Percentiles rank a stretch among this genome's conserved stretches.
These are phyloP conservation scores for Hericium rajendrae DNA, from an alignment of 768 basidiomycete genomes.

Conservation along the genomic window DNA sequence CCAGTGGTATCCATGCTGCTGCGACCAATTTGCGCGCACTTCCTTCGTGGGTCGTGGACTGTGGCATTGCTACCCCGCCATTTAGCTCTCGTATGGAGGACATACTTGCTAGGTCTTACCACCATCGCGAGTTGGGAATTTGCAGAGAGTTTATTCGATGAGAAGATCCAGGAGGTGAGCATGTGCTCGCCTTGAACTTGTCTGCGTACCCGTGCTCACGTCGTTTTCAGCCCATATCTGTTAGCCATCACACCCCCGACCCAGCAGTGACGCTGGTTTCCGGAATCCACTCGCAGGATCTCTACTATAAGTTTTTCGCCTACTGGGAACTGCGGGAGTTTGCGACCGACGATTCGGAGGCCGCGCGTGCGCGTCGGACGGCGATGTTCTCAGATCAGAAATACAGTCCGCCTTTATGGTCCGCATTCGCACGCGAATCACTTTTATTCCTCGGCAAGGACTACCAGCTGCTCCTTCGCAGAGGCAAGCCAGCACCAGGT, in stretches of 20 bases:
- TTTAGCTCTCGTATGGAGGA: constrained; percentile 33
- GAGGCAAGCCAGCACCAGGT: constrained; percentile 35
- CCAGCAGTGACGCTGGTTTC: constrained; percentile 50
- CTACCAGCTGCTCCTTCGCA: constrained; percentile 54
- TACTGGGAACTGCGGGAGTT: constrained; percentile 52
- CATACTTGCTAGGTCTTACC: constrained; percentile 40
- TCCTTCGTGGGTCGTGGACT: constrained; percentile 48
- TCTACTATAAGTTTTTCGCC: constrained; percentile 51
- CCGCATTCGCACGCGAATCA: constrained; percentile 43
- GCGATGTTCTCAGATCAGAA: constrained; percentile 64
- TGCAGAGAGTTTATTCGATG: constrained; percentile 50
- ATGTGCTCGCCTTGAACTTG: neutral
- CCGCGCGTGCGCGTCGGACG: constrained; percentile 35
- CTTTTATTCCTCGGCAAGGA: constrained; percentile 56
- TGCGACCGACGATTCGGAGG: constrained; percentile 32
- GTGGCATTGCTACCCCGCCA: constrained; percentile 40
- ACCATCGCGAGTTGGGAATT: constrained; percentile 58
- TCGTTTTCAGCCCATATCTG: constrained; percentile 33
- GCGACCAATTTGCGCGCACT: constrained; percentile 57
- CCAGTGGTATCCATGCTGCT: constrained; percentile 42
- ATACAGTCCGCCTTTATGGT: constrained; percentile 56
- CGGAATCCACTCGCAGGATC: constrained; percentile 47
- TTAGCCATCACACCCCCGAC: constrained; percentile 37
- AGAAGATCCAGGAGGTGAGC: constrained; percentile 46
- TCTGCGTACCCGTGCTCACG: neutral